These are phyloP conservation scores for Naematelia aurantialba DNA, from an alignment of 768 basidiomycete genomes.

Conservation along the genomic window DNA sequence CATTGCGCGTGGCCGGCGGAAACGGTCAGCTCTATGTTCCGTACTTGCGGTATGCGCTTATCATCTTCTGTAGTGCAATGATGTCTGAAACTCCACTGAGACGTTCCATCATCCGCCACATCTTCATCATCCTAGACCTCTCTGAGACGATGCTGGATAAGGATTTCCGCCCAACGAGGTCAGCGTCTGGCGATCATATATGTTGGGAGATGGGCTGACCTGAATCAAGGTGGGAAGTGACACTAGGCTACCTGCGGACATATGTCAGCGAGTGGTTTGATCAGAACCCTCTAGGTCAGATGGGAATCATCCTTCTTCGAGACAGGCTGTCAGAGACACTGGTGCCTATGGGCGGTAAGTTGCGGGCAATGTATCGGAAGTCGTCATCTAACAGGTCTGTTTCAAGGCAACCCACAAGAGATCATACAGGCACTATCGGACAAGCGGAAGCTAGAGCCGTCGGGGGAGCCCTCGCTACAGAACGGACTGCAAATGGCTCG, in stretches of 20 bases:
- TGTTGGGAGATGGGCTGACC: slow-evolving; percentile 25
- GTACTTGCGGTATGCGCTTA: background rate
- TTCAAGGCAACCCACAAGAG: slow-evolving; percentile 86
- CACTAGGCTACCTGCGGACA: slow-evolving; percentile 81
- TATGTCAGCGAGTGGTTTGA: slow-evolving; percentile 98
- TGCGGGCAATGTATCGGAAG: background rate
- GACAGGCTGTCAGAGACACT: slow-evolving; percentile 85
- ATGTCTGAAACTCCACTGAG: slow-evolving; percentile 68
- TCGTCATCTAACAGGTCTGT: background rate
- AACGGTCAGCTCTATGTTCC: slow-evolving; percentile 58
- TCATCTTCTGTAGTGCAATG: slow-evolving; percentile 26
- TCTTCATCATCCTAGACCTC: slow-evolving; percentile 86
- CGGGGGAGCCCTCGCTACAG: slow-evolving; percentile 91
- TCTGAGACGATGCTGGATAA: slow-evolving; percentile 90
- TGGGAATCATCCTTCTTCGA: slow-evolving; percentile 89
- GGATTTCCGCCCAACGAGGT: slow-evolving; percentile 81
- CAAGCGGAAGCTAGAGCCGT: slow-evolving; percentile 79
- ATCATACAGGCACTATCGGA: slow-evolving; percentile 82
- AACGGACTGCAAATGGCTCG: slow-evolving; percentile 97
- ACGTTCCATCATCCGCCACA: slow-evolving; percentile 91
- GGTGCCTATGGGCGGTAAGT: slow-evolving; percentile 84
- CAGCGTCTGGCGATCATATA: slow-evolving; percentile 5
- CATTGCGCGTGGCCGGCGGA: slow-evolving; percentile 76
- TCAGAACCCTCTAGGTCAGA: slow-evolving; percentile 96
- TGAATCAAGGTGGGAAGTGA: slow-evolving; percentile 68